phyloP scores from a whole-genome alignment of 129 eudicot species.

The Rutidosis leptorrhynchoides region DNA sequence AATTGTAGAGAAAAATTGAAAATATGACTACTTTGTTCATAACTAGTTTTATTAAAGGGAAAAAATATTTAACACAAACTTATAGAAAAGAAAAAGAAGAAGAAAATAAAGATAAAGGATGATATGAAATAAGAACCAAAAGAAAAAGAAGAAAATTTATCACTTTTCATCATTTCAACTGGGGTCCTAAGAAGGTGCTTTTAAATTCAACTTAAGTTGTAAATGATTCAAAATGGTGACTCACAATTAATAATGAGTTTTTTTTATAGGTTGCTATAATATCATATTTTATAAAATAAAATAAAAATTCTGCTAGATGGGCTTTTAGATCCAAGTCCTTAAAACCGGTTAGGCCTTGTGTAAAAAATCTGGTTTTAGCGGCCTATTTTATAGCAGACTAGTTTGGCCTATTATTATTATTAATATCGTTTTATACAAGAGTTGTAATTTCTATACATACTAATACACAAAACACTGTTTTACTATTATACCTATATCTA shows the following conservation, averaged over 20 bases:
- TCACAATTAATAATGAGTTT: neutral
- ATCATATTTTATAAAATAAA: too few species aligned
- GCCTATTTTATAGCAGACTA: neutral
- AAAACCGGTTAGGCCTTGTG: neutral
- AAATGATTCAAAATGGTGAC: neutral
- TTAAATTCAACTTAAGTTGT: neutral
- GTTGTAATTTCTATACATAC: too few species aligned
- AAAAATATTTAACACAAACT: neutral
- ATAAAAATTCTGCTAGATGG: too few species aligned
- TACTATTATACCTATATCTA: too few species aligned
- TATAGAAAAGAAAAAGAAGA: conserved; percentile 10
- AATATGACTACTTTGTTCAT: neutral
- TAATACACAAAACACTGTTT: too few species aligned
- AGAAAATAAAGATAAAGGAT: conserved; percentile 12
- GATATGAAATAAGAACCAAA: conserved; percentile 13
- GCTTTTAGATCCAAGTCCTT: neutral
- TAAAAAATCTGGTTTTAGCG: neutral
- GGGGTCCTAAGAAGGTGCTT: conserved; percentile 24
- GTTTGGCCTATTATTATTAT: neutral
- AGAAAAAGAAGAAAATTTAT: conserved; percentile 4
- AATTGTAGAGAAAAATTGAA: neutral
- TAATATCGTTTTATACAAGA: too few species aligned
- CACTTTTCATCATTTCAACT: conserved; percentile 18
- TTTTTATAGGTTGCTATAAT: too few species aligned
- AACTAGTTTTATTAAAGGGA: neutral